Evolutionary conservation across 106 monocot species (phyloP), one percentile per base, ranked within the genome.

Genomic region (Phalaenopsis equestris): DNA sequence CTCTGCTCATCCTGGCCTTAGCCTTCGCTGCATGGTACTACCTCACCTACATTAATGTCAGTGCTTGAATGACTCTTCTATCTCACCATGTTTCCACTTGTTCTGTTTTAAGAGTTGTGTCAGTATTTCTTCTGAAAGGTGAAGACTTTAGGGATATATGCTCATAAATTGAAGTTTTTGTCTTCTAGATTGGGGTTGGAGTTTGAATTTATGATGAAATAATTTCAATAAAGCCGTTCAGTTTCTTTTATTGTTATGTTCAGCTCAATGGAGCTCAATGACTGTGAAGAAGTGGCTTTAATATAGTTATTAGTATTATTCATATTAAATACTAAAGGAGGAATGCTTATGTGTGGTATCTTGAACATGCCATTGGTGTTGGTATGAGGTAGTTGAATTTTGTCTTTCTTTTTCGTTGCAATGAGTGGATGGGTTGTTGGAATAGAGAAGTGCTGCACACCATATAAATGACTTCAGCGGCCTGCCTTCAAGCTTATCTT

Each of bases 21-120:
- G 91, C 91, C 23, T 67, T 89, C 80, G 84, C 43, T 18, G 85
- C 77, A 77, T 91, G 91, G 89, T 91, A 87, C 47, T 91, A 89
- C 74, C 83, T 87, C 36, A 89, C 83, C 65, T 87, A 52, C 15
- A 37, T 81, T 74, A 81, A 81, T 64, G 78, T 39, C 67, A 46
- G 83, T 45, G 83, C 78, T 23, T 80, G 52, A 78, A 72, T 39
- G 49, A 8, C 16, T 74, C 43, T 16, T 30, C 21, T 10, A 30
- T 18, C 21, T 77, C 12, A 24, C 48, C 1, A 21, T 61, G 5
- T 61, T n/a, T 52, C 52, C 52, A 52, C 52, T 52, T 52, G 52
- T 52, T 52, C 52, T 52, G 52, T 52, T 21, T 61, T 61, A 61
- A 61, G 61, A 61, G 6, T 61, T 18, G 61, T 61, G 61, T 61